phyloP scores from a whole-genome alignment of 2,329 filamentous ascomycete species.

The Pseudogymnoascus sp. region DNA sequence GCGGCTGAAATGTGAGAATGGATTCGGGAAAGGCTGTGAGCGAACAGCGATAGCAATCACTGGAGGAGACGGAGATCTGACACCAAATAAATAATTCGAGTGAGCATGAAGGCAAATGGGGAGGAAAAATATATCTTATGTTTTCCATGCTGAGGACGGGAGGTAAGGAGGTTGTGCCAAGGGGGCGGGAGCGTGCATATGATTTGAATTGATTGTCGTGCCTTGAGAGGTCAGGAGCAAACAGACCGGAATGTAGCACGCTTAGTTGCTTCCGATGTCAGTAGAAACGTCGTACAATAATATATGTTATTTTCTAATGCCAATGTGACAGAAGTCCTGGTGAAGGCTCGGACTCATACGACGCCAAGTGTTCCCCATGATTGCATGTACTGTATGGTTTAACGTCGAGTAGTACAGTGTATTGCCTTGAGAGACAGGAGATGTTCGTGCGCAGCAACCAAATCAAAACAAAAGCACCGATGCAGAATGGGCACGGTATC shows the following conservation, averaged over 20 bases:
- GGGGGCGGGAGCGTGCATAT: neutral
- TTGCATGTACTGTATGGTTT: too few species aligned
- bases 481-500: too few species aligned
- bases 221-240: neutral
- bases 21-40: neutral
- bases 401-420: too few species aligned
- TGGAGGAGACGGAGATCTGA: neutral
- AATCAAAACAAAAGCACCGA: too few species aligned
- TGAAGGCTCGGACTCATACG: too few species aligned
- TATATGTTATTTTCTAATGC: neutral
- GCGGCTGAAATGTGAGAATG: neutral
- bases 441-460: too few species aligned
- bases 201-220: neutral
- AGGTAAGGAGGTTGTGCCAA: neutral
- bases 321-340: too few species aligned
- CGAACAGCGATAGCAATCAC: neutral
- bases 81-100: neutral
- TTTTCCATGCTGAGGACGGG: neutral
- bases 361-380: too few species aligned
- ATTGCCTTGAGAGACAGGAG: too few species aligned
- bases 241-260: neutral
- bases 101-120: neutral
- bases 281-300: neutral
- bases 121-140: constrained; percentile 9
- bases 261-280: neutral